A percentile compares a stretch with the other conserved stretches of the same genome.
Conservation (phyloP, 805 yeast genomes). For the Clavispora asparagi region DNA sequence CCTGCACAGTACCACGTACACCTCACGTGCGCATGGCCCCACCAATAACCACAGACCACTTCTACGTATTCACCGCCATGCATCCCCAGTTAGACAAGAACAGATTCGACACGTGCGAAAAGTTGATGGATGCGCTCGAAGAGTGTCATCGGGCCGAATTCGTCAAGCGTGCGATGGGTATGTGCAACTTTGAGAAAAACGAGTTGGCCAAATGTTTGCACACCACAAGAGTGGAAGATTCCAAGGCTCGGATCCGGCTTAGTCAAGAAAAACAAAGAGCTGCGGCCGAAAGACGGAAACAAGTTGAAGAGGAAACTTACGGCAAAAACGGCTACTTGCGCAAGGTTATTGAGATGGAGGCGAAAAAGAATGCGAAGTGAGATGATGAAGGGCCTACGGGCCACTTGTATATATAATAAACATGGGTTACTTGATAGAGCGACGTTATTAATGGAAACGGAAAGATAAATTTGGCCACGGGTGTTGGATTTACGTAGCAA, state of each 20-base stretch:
- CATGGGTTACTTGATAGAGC: background rate
- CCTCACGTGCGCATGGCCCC: background rate
- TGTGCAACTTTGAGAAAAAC: conserved; percentile 79
- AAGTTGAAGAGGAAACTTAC: conserved; percentile 68
- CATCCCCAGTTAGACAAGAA: conserved; percentile 43
- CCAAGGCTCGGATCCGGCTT: conserved; percentile 48
- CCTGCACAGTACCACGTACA: background rate
- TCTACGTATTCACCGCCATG: conserved; percentile 19
- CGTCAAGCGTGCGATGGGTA: conserved; percentile 67
- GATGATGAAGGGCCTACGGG: background rate
- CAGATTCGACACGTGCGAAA: conserved; percentile 57
- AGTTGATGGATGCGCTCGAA: conserved; percentile 80
- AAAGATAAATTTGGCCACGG: too few species aligned
- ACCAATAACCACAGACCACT: background rate
- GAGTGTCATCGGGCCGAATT: conserved; percentile 77
- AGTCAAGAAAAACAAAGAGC: conserved; percentile 53
- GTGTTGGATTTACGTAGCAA: too few species aligned
- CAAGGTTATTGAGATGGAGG: conserved; percentile 49
- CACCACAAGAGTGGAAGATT: conserved; percentile 61
- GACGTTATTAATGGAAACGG: too few species aligned
- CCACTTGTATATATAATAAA: background rate
- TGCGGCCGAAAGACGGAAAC: conserved; percentile 53
- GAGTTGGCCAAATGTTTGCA: conserved; percentile 77
- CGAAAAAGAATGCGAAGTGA: conserved; percentile 20
- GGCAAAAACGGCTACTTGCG: conserved; percentile 71